phyloP scores from a whole-genome alignment of 1,284 basidiomycete species.

The Moesziomyces sp. region DNA sequence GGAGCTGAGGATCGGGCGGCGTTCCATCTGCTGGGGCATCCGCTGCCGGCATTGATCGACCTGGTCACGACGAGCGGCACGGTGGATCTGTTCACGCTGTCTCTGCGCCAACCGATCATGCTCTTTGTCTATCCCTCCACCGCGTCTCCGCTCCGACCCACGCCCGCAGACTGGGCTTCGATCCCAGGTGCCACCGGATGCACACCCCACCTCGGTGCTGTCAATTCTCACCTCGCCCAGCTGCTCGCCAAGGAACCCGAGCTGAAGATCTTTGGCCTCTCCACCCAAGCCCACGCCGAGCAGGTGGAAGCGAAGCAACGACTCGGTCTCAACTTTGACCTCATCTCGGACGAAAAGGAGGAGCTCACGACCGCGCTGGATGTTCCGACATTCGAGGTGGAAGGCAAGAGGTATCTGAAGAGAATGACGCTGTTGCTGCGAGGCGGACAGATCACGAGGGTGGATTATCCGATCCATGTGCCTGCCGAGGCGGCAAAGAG shows the following conservation, averaged over 20 bases:
- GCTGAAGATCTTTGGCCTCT: conserved; percentile 56
- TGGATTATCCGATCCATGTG: conserved; percentile 53
- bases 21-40: conserved; percentile 62
- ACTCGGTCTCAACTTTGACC: conserved; percentile 28
- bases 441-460: conserved; percentile 56
- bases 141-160: conserved; percentile 10
- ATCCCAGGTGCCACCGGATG: conserved; percentile 39
- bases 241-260: conserved; percentile 40
- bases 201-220: conserved; percentile 40
- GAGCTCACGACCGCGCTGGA: conserved; percentile 40
- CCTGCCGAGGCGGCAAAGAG: conserved; percentile 39
- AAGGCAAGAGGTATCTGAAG: conserved; percentile 28
- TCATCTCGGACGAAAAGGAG: conserved; percentile 39
- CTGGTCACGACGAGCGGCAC: conserved; percentile 45
- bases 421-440: conserved; percentile 55
- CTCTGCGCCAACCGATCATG: conserved; percentile 54
- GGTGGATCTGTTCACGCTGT: conserved; percentile 62
- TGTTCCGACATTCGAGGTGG: conserved; percentile 39
- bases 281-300: conserved; percentile 27
- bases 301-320: conserved; percentile 35
- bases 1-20: conserved; percentile 39
- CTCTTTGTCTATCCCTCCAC: conserved; percentile 53
- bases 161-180: conserved; percentile 26
- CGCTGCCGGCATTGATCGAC: conserved; percentile 55
- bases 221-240: conserved; percentile 18